A percentile compares a stretch with the other conserved stretches of the same genome.
These are phyloP conservation scores for Kwoniella sp. DNA, from an alignment of 768 basidiomycete species.

Conservation along the genomic window DNA sequence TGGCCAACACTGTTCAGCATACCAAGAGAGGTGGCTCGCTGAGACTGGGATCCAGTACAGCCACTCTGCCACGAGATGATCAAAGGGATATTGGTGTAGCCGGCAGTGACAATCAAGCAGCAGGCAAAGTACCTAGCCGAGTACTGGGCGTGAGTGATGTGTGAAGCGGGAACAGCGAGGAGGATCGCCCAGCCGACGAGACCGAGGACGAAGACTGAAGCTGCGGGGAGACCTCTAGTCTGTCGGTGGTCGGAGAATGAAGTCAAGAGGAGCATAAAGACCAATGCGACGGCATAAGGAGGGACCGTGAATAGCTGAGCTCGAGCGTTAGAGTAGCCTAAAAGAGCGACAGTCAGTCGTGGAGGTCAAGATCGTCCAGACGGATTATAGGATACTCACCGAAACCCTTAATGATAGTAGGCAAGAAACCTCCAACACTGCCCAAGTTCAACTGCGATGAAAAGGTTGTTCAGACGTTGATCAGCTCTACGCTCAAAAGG, in stretches of 20 bases:
- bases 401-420: slow-evolving; percentile 57
- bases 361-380: background rate
- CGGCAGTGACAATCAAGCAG: slow-evolving; percentile 53
- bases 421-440: slow-evolving; percentile 52
- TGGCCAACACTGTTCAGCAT: slow-evolving; percentile 58
- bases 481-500: background rate
- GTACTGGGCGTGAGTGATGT: slow-evolving; percentile 36
- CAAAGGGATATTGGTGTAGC: slow-evolving; percentile 38
- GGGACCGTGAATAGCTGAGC: slow-evolving; percentile 57
- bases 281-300: slow-evolving; percentile 57
- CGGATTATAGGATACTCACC: slow-evolving; percentile 4
- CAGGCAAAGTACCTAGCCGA: slow-evolving; percentile 57
- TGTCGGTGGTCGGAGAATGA: slow-evolving; percentile 49
- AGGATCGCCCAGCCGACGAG: slow-evolving; percentile 57
- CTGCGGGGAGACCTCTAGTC: slow-evolving; percentile 48
- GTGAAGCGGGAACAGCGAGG: slow-evolving; percentile 40
- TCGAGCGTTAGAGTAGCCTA: slow-evolving; percentile 49
- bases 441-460: slow-evolving; percentile 30
- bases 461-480: background rate
- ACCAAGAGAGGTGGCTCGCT: slow-evolving; percentile 56
- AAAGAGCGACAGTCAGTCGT: background rate
- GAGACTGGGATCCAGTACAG: slow-evolving; percentile 54
- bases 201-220: slow-evolving; percentile 53
- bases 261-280: slow-evolving; percentile 52
- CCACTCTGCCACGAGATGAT: slow-evolving; percentile 53